These are phyloP conservation scores for Galerina marginata DNA, from an alignment of 768 basidiomycete genomes.

Conservation along the genomic window DNA sequence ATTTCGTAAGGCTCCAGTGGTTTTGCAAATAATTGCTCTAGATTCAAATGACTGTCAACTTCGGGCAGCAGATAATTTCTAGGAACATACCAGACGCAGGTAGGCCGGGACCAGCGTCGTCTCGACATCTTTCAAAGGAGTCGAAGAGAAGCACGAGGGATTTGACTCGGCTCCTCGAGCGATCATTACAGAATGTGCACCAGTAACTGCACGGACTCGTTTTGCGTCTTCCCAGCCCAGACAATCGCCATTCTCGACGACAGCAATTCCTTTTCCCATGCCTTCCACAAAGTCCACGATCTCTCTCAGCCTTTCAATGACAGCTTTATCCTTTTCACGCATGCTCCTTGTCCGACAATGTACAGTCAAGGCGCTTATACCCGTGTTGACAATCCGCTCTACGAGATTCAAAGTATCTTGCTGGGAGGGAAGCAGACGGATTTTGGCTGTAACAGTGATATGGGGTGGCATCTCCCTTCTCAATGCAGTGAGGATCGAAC, in stretches of 20 bases:
- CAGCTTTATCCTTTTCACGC: conserved; percentile 81
- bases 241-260: conserved; percentile 96
- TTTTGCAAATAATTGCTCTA: conserved; percentile 80
- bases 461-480: conserved; percentile 73
- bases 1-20: conserved; percentile 86
- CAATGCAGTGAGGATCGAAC: conserved; percentile 84
- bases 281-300: conserved; percentile 85
- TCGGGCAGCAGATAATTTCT: not conserved
- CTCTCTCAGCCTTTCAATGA: conserved; percentile 78
- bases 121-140: conserved; percentile 72
- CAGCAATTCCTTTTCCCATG: conserved; percentile 79
- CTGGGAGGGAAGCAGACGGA: conserved; percentile 84
- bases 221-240: conserved; percentile 78
- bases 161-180: conserved; percentile 95
- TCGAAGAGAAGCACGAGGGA: conserved; percentile 82
- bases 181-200: conserved; percentile 94
- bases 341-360: conserved; percentile 95
- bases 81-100: conserved; percentile 63
- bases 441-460: conserved; percentile 93
- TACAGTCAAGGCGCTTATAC: conserved; percentile 88
- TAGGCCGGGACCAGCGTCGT: conserved; percentile 73
- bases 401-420: conserved; percentile 92
- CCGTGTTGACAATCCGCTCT: conserved; percentile 83
- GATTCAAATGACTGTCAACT: not conserved
- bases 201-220: conserved; percentile 75